Percentiles rank a stretch among this genome's conserved stretches.
Evolutionary conservation across 2,329 filamentous ascomycete species (phyloP).

Genomic region (Monilinia laxa): DNA sequence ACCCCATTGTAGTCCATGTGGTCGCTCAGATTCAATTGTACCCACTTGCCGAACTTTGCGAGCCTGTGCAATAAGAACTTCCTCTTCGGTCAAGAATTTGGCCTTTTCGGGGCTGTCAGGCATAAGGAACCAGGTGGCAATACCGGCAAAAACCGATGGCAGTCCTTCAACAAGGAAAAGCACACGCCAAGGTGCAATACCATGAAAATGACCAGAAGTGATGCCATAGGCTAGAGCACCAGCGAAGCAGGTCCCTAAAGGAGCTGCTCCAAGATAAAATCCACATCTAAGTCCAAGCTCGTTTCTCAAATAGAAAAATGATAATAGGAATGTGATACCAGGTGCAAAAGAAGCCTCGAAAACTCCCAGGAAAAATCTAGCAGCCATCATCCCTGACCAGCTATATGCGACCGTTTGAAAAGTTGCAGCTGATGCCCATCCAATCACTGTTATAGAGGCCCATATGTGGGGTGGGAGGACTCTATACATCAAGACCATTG

Average conservation of each 20-base stretch:
- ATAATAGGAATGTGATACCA: constrained; percentile 47
- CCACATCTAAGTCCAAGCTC: constrained; percentile 72
- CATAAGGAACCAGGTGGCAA: constrained; percentile 55
- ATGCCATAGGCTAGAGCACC: constrained; percentile 68
- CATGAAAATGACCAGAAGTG: constrained; percentile 54
- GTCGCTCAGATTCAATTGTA: constrained; percentile 48
- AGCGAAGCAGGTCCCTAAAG: constrained; percentile 67
- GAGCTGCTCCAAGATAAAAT: constrained; percentile 64
- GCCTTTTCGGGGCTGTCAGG: constrained; percentile 54
- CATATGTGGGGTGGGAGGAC: constrained; percentile 43
- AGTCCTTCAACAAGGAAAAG: constrained; percentile 66
- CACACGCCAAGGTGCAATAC: constrained; percentile 60
- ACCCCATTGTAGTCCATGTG: constrained; percentile 47
- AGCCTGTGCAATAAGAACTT: constrained; percentile 53
- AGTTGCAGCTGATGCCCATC: constrained; percentile 44
- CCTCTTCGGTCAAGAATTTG: constrained; percentile 47
- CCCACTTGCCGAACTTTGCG: constrained; percentile 55
- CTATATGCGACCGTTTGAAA: constrained; percentile 46
- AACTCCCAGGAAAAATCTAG: constrained; percentile 43
- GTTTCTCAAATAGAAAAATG: constrained; percentile 49
- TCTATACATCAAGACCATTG: constrained; percentile 44
- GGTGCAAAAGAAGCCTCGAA: constrained; percentile 43
- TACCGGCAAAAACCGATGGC: constrained; percentile 55
- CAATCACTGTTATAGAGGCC: constrained; percentile 40
- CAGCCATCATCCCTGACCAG: constrained; percentile 41